Conservation (phyloP, 768 basidiomycete genomes). For the Pisolithus tinctorius region DNA sequence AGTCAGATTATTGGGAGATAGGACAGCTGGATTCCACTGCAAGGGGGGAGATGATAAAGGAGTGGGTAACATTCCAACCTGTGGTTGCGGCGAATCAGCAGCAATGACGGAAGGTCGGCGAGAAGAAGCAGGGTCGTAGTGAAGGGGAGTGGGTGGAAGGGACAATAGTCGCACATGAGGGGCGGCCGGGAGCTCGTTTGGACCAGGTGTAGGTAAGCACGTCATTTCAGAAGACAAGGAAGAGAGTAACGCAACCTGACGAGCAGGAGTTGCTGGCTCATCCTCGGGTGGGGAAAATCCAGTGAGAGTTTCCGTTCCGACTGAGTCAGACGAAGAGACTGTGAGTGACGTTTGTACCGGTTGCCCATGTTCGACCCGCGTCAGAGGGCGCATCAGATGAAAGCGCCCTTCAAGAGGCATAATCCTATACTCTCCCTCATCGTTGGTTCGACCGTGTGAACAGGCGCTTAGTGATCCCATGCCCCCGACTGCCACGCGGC, state of each 20-base stretch:
- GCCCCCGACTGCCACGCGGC: constrained; percentile 26
- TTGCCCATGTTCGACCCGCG: constrained; percentile 16
- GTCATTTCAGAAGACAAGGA: constrained; percentile 36
- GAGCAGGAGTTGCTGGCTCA: constrained; percentile 33
- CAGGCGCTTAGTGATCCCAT: constrained; percentile 14
- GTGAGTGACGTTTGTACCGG: constrained; percentile 2
- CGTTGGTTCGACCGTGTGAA: constrained; percentile 13
- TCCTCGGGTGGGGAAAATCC: constrained; percentile 3
- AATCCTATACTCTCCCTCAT: constrained; percentile 69
- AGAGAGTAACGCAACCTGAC: constrained; percentile 25
- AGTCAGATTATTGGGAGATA: constrained; percentile 62
- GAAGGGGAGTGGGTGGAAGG: constrained; percentile 37
- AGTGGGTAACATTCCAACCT: constrained; percentile 34
- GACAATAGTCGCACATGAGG: constrained; percentile 45
- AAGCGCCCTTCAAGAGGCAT: constrained; percentile 85
- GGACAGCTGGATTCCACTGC: constrained; percentile 78
- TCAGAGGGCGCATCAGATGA: constrained; percentile 63
- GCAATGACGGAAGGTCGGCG: constrained; percentile 10
- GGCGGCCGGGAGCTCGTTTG: constrained; percentile 55
- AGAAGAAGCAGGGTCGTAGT: constrained; percentile 11
- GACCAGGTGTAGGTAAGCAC: constrained; percentile 55
- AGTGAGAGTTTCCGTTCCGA: constrained; percentile 9
- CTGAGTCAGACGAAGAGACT: constrained; percentile 11
- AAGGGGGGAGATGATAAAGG: constrained; percentile 53
- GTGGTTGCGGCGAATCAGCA: constrained; percentile 14